Percentiles rank a stretch among this genome's conserved stretches.
Conservation (phyloP, 1,284 basidiomycete genomes). For the Heterobasidion occidentale region DNA sequence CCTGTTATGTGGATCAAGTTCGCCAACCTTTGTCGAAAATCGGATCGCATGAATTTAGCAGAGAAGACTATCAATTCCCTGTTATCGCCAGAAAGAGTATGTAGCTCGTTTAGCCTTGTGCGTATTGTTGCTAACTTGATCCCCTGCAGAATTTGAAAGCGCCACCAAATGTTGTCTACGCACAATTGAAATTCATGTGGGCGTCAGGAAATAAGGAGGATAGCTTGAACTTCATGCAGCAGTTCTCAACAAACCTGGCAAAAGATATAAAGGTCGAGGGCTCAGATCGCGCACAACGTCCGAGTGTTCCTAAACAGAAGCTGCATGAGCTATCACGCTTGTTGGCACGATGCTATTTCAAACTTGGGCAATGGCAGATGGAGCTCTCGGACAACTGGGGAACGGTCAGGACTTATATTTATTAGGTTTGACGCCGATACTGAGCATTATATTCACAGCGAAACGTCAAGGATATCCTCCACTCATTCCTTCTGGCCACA, state of each 20-base stretch:
- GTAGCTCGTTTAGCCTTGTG: not conserved
- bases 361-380: slow-evolving; percentile 93
- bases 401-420: slow-evolving; percentile 32
- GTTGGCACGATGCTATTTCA: slow-evolving; percentile 96
- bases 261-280: slow-evolving; percentile 67
- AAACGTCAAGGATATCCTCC: slow-evolving; percentile 75
- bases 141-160: slow-evolving; percentile 57
- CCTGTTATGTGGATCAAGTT: slow-evolving; percentile 98
- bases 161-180: slow-evolving; percentile 95
- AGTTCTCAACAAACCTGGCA: slow-evolving; percentile 75
- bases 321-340: slow-evolving; percentile 76
- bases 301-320: slow-evolving; percentile 52
- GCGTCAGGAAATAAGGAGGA: slow-evolving; percentile 76
- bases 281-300: slow-evolving; percentile 34
- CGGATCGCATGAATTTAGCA: slow-evolving; percentile 81
- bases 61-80: slow-evolving; percentile 97
- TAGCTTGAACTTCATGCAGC: slow-evolving; percentile 79
- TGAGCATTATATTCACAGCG: slow-evolving; percentile 34
- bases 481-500: slow-evolving; percentile 84
- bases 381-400: slow-evolving; percentile 77
- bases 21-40: slow-evolving; percentile 83
- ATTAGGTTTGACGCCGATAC: not conserved
- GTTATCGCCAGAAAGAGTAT: slow-evolving; percentile 59
- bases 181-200: slow-evolving; percentile 97
- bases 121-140: not conserved